Conservation (phyloP, 2,329 filamentous ascomycete genomes). For the Paraphaeosphaeria minitans region DNA sequence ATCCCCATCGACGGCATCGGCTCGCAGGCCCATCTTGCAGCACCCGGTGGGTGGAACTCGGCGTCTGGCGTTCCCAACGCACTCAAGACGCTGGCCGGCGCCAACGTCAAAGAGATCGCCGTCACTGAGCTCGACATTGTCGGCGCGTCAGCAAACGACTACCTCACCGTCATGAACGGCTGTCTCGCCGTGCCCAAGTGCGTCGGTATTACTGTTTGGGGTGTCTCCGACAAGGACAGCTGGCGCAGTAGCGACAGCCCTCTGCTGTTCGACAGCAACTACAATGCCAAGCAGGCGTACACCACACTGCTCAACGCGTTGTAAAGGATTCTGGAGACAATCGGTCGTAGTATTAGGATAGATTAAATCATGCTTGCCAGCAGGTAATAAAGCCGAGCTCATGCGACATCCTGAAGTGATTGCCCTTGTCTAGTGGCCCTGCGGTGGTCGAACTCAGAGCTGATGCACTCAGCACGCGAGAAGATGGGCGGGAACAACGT, state of each 20-base stretch:
- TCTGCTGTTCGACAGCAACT: conserved; percentile 51
- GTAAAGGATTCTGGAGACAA: too few relatives aligned
- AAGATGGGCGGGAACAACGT: background rate
- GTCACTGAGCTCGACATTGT: conserved; percentile 73
- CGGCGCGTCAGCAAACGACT: conserved; percentile 61
- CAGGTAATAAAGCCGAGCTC: too few relatives aligned
- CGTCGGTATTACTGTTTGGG: conserved; percentile 70
- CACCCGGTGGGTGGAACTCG: conserved; percentile 39
- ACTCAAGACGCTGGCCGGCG: conserved; percentile 57
- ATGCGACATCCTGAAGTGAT: too few relatives aligned
- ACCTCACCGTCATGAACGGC: conserved; percentile 58
- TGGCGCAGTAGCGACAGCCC: conserved; percentile 49
- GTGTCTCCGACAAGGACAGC: conserved; percentile 50
- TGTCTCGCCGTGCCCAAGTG: conserved; percentile 65
- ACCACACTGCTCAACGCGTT: conserved; percentile 15
- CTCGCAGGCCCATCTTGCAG: conserved; percentile 61
- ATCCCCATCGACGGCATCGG: conserved; percentile 70
- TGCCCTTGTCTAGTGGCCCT: too few relatives aligned
- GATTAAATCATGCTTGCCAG: background rate
- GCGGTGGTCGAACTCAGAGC: background rate
- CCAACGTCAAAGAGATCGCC: conserved; percentile 62
- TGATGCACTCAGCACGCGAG: background rate
- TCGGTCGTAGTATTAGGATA: too few relatives aligned
- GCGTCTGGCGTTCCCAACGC: conserved; percentile 55
- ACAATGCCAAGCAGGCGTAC: conserved; percentile 50